These are phyloP conservation scores for Emergomyces orientalis DNA, from an alignment of 2,329 filamentous ascomycete species.

Conservation along the genomic window DNA sequence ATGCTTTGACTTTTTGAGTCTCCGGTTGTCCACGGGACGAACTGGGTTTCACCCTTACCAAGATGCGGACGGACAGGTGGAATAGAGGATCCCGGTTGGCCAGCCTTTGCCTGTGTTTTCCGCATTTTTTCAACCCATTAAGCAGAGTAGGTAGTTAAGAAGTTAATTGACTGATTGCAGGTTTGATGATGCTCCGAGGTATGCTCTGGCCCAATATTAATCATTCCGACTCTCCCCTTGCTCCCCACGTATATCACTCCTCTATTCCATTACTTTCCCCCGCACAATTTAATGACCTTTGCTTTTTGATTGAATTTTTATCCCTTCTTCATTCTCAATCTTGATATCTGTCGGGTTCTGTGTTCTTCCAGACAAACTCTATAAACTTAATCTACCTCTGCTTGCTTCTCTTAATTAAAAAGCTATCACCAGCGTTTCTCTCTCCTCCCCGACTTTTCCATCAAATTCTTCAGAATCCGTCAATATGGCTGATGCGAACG, in stretches of 20 bases:
- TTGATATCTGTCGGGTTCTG: neutral
- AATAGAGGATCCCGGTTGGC: neutral
- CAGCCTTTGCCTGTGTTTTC: neutral
- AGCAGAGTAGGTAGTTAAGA: too few species aligned
- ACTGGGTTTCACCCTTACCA: neutral
- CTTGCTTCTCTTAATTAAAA: too few species aligned
- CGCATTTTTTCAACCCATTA: too few species aligned
- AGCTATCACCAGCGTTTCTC: neutral
- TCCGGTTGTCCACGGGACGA: slow-evolving; percentile 1
- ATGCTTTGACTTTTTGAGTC: neutral
- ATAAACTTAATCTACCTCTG: too few species aligned
- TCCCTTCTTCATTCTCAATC: neutral
- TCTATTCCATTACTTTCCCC: neutral
- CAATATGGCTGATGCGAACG: slow-evolving; percentile 34
- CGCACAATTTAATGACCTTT: neutral
- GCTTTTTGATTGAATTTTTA: neutral
- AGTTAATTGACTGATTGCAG: neutral
- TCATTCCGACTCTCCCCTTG: neutral
- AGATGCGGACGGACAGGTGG: neutral
- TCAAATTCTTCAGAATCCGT: slow-evolving; percentile 1
- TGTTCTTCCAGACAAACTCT: too few species aligned
- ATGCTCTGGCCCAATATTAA: neutral
- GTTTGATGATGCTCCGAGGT: neutral
- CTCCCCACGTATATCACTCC: neutral
- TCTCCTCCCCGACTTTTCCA: neutral